These are phyloP conservation scores for Stephania cephalantha DNA, from an alignment of 164 flowering plant genomes.

Conservation along the genomic window DNA sequence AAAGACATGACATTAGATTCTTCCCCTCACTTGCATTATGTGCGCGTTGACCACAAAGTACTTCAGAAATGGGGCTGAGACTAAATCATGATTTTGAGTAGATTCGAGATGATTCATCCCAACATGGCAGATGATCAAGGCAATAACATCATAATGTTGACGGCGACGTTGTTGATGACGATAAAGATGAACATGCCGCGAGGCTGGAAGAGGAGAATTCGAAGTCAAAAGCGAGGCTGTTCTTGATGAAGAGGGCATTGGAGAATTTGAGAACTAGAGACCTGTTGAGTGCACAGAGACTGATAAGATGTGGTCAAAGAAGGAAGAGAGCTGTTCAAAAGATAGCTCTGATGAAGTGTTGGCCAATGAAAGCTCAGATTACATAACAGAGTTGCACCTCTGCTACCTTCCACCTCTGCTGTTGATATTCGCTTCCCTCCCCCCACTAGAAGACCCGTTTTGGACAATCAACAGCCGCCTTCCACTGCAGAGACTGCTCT, in stretches of 20 bases:
- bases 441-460: no score
- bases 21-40: no score
- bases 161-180: background rate
- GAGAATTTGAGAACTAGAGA: background rate
- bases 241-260: conserved; percentile 9
- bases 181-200: background rate
- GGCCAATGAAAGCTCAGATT: background rate
- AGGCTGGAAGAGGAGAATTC: conserved; percentile 10
- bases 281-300: background rate
- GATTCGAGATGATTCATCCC: conserved; percentile 10
- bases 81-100: conserved; percentile 12
- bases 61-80: background rate
- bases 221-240: conserved; percentile 4
- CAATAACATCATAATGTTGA: background rate
- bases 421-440: no score
- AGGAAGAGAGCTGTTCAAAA: background rate
- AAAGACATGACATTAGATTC: no score
- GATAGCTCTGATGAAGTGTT: background rate
- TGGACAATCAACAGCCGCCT: no score
- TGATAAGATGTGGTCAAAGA: background rate
- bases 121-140: background rate
- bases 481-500: no score
- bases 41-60: no score
- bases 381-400: no score
- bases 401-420: no score